Evolutionary conservation across 1,139 yeast genomes (phyloP), one percentile per base, ranked within the genome.

Genomic region (Candida pseudoviswanathii): DNA sequence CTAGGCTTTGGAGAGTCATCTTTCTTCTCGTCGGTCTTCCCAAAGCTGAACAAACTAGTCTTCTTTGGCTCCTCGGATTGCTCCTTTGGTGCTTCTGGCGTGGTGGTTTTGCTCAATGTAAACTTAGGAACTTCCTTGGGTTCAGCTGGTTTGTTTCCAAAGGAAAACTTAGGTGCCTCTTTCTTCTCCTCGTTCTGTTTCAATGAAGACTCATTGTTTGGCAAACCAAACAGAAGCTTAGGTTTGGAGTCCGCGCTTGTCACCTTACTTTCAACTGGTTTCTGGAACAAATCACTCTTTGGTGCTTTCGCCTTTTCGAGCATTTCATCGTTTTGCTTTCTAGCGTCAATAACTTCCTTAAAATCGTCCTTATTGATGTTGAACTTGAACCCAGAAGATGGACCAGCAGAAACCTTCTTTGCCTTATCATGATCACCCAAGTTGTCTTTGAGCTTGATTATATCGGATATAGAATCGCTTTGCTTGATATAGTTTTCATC

Each of bases 371-470:
- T 62, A 42, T 68, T 67, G 11, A 70, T 63, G 6, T 68, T 61
- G 51, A 74, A 73, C 33, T 68, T 63, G 58, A 74, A 74, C 0
- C 77, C 78, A 2, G 70, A 62, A 41, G 76, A 71, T 16, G 79
- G 79, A 6, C 59, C 45, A 0, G 56, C 31, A 24, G 54, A 51
- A 8, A 52, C 49, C 8, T 38, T 47, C 22, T 45, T 49, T 26
- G 51, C 48, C 27, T 34, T 41, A 0, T 49, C 52, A 3, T 42
- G 52, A 1, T 46, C 43, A 7, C 43, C 43, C 10, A 43, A 51
- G 3, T 49, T 33, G 21, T 67, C 70, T 45, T 70, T 71, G 9
- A 71, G 51, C 48, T 68, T 70, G 39, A 72, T 68, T 4, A 66
- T 52, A 48, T 62, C 62, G 0, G 73, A 58, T 4, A 66, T 45